Evolutionary conservation across 2,329 filamentous ascomycete species (phyloP).

Genomic region (Trematosphaeria pertusa): DNA sequence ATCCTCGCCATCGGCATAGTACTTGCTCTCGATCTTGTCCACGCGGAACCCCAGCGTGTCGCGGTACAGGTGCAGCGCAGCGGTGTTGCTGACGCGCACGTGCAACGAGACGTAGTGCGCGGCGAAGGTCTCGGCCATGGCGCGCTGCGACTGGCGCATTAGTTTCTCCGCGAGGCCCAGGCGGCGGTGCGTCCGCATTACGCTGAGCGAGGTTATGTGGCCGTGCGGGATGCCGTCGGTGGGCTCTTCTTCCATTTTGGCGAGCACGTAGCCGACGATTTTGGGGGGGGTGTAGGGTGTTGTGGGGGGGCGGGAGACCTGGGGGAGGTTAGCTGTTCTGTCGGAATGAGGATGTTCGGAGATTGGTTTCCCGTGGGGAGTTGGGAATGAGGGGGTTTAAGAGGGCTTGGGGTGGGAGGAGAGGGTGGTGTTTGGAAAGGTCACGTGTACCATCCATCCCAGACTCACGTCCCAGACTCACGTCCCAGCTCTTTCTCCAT

Average conservation of each 20-base stretch:
- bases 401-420: too few relatives aligned
- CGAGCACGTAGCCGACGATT: slow-evolving; percentile 98
- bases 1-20: slow-evolving; percentile 98
- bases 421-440: too few relatives aligned
- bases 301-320: slow-evolving; percentile 77
- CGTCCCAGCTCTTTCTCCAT: too few relatives aligned
- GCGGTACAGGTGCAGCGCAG: slow-evolving; percentile 89
- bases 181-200: slow-evolving; percentile 93
- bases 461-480: too few relatives aligned
- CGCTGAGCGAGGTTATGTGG: slow-evolving; percentile 92
- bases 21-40: slow-evolving; percentile 85
- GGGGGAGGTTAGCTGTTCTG: slow-evolving; percentile 2
- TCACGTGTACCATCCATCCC: too few relatives aligned
- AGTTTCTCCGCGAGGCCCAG: slow-evolving; percentile 95
- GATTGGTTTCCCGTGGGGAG: too few relatives aligned
- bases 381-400: too few relatives aligned
- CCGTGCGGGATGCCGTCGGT: slow-evolving; percentile 89
- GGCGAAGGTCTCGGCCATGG: slow-evolving; percentile 94
- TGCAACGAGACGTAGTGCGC: slow-evolving; percentile 95
- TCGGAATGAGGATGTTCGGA: too few relatives aligned
- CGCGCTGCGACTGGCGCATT: slow-evolving; percentile 94
- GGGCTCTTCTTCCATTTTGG: slow-evolving; percentile 99
- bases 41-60: slow-evolving; percentile 89
- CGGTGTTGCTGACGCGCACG: slow-evolving; percentile 91
- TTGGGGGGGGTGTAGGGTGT: slow-evolving; percentile 90